Evolutionary conservation across 345 rosid species (phyloP), one percentile per base, ranked within the genome.

Genomic region (Gossypium rotundifolium): DNA sequence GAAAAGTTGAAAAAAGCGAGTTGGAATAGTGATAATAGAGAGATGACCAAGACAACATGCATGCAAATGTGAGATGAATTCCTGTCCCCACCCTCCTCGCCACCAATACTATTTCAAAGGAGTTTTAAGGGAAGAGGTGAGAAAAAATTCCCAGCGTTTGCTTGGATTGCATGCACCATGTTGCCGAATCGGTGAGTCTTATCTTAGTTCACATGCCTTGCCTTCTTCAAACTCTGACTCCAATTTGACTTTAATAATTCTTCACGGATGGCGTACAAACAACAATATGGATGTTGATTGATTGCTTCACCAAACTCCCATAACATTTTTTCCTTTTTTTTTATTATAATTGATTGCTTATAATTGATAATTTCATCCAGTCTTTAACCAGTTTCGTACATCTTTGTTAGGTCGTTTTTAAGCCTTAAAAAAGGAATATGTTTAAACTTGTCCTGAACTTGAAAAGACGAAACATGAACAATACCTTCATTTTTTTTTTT

Each of bases 181-280:
- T 55, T 22, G 60, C 25, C 4, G 22, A 55, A 11, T 20, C 20
- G 23, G 60, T 9, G 64, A 73, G 68, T 72, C 74, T 67, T 18
- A 45, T 25, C 42, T 20, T 6, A 8, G 49, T 5, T 71, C 88
- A 83, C 81, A 68, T 79, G 80, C 76, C 59, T 67, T 76, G 84
- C 29, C 29, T 22, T 10, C 40, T 73, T 51, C 25, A 11, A 40
- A 18, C 40, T 2, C 62, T 11, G 62, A 22, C 62, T 57, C 27
- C 61, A 14, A 18, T 66, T 75, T 53, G 52, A 63, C 75, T 42
- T 29, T 60, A 74, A 74, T 63, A 53, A 75, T 54, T 53, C 57
- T 3, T 55, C 65, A 46, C 12, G 42, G 55, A 11, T 11, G 18
- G n/a, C 29, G 27, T 55, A 25, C 40, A 54, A 38, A 71, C 69